phyloP scores from a whole-genome alignment of 192 early-diverging fungal genomes.

The Ramicandelaber brevisporus region DNA sequence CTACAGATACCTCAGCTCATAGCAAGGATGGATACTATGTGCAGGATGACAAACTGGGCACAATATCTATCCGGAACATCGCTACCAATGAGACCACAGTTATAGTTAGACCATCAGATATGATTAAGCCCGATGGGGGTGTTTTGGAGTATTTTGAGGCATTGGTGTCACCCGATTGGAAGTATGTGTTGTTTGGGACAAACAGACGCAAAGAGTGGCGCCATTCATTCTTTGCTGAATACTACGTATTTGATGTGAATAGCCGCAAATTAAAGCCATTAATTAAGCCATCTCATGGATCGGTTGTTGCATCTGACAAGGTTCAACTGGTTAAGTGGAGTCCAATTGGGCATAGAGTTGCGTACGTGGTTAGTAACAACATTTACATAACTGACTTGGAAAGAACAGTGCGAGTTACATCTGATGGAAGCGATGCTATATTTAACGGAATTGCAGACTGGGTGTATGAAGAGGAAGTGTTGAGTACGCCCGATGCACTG shows the following conservation, averaged over 20 bases:
- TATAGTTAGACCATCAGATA: conserved; percentile 7
- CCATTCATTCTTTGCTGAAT: conserved; percentile 57
- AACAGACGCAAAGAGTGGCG: conserved; percentile 46
- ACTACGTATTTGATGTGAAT: conserved; percentile 46
- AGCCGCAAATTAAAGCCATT: conserved; percentile 32
- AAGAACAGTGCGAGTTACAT: conserved; percentile 49
- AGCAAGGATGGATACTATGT: conserved; percentile 14
- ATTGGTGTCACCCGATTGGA: conserved; percentile 48
- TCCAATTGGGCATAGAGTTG: conserved; percentile 45
- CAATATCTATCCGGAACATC: conserved; percentile 8
- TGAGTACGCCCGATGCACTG: conserved; percentile 28
- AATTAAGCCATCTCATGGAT: too few relatives aligned
- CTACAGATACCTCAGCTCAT: too few relatives aligned
- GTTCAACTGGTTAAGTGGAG: conserved; percentile 52
- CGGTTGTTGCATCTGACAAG: conserved; percentile 9
- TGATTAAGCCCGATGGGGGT: conserved; percentile 6
- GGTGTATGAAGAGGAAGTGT: conserved; percentile 96
- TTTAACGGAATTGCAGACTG: conserved; percentile 94
- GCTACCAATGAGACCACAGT: conserved; percentile 10
- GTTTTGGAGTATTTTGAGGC: conserved; percentile 14
- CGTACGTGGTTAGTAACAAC: conserved; percentile 75
- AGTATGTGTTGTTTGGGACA: conserved; percentile 49
- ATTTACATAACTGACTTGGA: conserved; percentile 49
- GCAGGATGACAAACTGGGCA: conserved; percentile 5
- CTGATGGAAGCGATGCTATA: conserved; percentile 51